Conservation (phyloP, 2,329 filamentous ascomycete genomes). For the Phyllosticta capitalensis region DNA sequence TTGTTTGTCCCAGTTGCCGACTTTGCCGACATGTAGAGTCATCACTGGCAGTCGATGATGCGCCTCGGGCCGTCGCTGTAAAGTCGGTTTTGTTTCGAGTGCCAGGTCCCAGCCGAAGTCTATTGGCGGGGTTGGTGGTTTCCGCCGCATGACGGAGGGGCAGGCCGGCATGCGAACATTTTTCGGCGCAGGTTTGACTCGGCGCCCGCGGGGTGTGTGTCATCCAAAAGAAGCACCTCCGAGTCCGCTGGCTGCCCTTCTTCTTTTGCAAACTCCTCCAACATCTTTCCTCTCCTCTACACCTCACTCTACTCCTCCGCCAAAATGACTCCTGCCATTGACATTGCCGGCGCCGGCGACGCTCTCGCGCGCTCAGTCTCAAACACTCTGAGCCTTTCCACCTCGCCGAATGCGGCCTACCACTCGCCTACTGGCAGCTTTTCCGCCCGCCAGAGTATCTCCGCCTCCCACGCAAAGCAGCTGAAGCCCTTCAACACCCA, state of each 20-base stretch:
- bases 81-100: background rate
- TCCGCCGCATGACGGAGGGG: slow-evolving; percentile 1
- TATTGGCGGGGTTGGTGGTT: background rate
- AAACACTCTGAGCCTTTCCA: slow-evolving; percentile 58
- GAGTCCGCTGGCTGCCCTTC: background rate
- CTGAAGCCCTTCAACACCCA: slow-evolving; percentile 92
- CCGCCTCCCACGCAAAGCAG: slow-evolving; percentile 50
- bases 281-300: background rate
- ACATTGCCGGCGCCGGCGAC: slow-evolving; percentile 21
- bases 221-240: background rate
- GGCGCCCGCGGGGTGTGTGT: slow-evolving; percentile 1
- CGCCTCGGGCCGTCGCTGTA: background rate
- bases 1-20: background rate
- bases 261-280: background rate
- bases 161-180: slow-evolving; percentile 1
- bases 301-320: background rate
- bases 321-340: slow-evolving; percentile 28
- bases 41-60: background rate
- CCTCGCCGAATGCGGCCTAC: slow-evolving; percentile 66
- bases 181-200: slow-evolving; percentile 1
- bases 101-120: background rate
- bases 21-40: background rate
- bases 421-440: slow-evolving; percentile 62
- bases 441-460: slow-evolving; percentile 24
- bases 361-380: slow-evolving; percentile 39